phyloP scores from a whole-genome alignment of 106 monocot genomes.

The Dactylorhiza incarnata region DNA sequence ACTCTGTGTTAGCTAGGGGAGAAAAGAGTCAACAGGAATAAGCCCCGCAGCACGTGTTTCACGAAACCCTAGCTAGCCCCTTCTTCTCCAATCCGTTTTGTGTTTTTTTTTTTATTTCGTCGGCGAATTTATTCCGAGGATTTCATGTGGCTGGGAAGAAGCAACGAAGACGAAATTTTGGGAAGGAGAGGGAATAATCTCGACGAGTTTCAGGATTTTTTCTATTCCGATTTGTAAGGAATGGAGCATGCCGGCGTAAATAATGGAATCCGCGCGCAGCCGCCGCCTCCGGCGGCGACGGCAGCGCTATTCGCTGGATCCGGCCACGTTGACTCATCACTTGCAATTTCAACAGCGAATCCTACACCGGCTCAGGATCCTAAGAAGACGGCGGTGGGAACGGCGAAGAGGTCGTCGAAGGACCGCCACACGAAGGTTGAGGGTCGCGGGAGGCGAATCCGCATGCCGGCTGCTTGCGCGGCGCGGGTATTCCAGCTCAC shows the following conservation, averaged over 20 bases:
- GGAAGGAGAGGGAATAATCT: background rate
- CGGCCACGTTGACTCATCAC: background rate
- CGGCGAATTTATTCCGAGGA: background rate
- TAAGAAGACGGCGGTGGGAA: slow-evolving; percentile 3
- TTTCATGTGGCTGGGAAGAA: background rate
- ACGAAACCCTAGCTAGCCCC: slow-evolving; percentile 17
- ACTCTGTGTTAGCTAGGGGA: background rate
- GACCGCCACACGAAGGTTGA: slow-evolving; percentile 73
- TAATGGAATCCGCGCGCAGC: background rate
- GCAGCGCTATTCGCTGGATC: slow-evolving; percentile 6
- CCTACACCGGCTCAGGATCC: slow-evolving; percentile 1
- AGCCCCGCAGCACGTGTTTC: slow-evolving; percentile 19
- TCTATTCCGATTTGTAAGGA: background rate
- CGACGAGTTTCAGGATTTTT: background rate
- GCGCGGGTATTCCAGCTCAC: slow-evolving; percentile 63
- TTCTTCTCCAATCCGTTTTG: background rate
- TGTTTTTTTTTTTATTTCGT: background rate
- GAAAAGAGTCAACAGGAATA: slow-evolving; percentile 19
- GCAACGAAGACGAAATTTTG: background rate
- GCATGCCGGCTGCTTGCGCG: slow-evolving; percentile 62
- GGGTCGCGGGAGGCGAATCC: slow-evolving; percentile 55
- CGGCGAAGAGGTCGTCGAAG: slow-evolving; percentile 39
- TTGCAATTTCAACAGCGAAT: background rate
- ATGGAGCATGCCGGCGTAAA: background rate
- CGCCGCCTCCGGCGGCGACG: slow-evolving; percentile 8